phyloP scores from a whole-genome alignment of 2,329 filamentous ascomycete species.

The Zymoseptoria tritici region DNA sequence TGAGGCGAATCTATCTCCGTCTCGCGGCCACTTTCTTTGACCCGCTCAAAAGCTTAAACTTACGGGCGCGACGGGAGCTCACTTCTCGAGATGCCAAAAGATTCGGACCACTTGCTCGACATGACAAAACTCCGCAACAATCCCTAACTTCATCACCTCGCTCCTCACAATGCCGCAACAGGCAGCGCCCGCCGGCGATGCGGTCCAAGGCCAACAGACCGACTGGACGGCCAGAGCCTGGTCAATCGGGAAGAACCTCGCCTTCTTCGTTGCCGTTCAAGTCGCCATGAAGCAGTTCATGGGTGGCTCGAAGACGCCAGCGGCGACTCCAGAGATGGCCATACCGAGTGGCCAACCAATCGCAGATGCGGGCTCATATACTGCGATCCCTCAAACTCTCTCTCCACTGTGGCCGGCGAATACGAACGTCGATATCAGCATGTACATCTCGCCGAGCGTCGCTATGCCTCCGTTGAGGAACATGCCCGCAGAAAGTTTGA shows the following conservation, averaged over 20 bases:
- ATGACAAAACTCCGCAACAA: neutral
- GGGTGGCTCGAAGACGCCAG: constrained; percentile 24
- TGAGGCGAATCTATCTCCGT: neutral
- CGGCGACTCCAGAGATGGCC: constrained; percentile 11
- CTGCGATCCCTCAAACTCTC: constrained; percentile 59
- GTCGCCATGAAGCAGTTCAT: constrained; percentile 51
- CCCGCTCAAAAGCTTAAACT: neutral
- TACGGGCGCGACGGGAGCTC: neutral
- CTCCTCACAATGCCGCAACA: constrained; percentile 5
- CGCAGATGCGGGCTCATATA: constrained; percentile 42
- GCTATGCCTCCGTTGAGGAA: constrained; percentile 60
- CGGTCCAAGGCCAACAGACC: constrained; percentile 5
- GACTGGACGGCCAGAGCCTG: constrained; percentile 23
- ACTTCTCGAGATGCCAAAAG: neutral
- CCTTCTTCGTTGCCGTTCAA: constrained; percentile 53
- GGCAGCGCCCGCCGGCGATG: constrained; percentile 2
- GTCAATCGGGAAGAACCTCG: constrained; percentile 46
- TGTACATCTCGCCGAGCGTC: constrained; percentile 75
- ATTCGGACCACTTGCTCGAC: neutral
- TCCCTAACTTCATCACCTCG: neutral
- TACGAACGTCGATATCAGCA: constrained; percentile 69
- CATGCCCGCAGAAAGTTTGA: constrained; percentile 59
- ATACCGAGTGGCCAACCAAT: constrained; percentile 33
- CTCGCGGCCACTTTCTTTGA: too few relatives aligned
- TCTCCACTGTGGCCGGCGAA: constrained; percentile 83